phyloP scores from a whole-genome alignment of 257 asterid species.

The Nicotiana undulata region DNA sequence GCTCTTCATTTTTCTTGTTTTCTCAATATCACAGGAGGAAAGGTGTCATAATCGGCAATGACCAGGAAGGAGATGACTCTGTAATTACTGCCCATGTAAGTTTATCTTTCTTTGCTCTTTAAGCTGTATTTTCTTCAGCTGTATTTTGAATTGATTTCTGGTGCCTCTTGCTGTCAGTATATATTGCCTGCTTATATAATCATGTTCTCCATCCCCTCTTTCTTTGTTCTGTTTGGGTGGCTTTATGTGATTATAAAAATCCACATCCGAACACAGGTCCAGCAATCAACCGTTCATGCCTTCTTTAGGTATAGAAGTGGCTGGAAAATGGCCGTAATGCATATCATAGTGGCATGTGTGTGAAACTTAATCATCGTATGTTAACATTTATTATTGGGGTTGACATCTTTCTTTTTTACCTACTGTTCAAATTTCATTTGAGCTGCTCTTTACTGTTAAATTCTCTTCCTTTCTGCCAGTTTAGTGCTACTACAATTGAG shows the following conservation, averaged over 20 bases:
- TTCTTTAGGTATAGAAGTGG: not conserved
- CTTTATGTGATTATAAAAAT: not conserved
- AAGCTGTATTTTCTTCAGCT: not conserved
- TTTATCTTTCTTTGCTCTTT: slow-evolving; percentile 3
- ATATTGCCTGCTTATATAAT: not conserved
- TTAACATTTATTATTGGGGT: not conserved
- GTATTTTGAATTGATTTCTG: slow-evolving; percentile 1
- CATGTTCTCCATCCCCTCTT: not conserved
- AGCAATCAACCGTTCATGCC: not conserved
- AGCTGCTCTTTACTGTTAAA: not conserved
- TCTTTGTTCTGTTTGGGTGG: not conserved
- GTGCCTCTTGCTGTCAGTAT: not conserved
- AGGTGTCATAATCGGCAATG: slow-evolving; percentile 93
- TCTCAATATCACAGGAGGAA: slow-evolving; percentile 57
- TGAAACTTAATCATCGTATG: not conserved
- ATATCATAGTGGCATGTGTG: not conserved
- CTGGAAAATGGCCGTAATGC: not conserved
- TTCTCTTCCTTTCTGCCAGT: not conserved
- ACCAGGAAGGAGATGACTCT: slow-evolving; percentile 91
- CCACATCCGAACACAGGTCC: not conserved
- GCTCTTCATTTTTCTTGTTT: not conserved
- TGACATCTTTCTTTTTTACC: not conserved
- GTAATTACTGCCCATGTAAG: slow-evolving; percentile 78
- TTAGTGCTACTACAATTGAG: not conserved
- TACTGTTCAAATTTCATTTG: not conserved